Evolutionary conservation across 1,139 yeast genomes (phyloP), one percentile per base, ranked within the genome.

Genomic region (Scheffersomyces titani): DNA sequence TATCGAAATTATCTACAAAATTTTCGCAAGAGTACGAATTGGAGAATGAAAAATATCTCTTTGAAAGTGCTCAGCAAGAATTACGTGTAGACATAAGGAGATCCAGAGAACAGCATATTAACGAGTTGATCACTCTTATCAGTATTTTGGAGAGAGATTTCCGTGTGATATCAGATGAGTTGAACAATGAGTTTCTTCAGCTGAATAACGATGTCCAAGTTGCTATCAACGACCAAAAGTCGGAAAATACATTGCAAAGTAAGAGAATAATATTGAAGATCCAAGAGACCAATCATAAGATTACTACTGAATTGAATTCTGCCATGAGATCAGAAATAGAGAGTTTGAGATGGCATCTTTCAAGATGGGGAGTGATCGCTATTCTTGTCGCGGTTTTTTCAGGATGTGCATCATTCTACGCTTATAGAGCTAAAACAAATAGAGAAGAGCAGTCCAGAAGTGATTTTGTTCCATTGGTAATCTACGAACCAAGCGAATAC

Each of bases 21-120:
- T 86, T 84, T 65, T 80, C 92, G 7, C 90, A 91, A 46, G 74
- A 76, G 24, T 84, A 85, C 61, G 97, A 91, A 62, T 77, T 92
- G 19, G 97, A 92, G 61, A 93, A 92, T 66, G 97, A 92, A 65
- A 83, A 86, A 22, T 94, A 94, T 69, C 75, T 94, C 36, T 93
- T 92, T 71, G 96, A 92, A 68, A 96, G 98, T 51, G 97, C 98
- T 0, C 91, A 92, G 63, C 89, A 94, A 57, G 98, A 94, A 70
- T 75, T 94, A 49, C 73, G 90, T 53, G 92, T 90, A 47, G 97
- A 92, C 65, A 84, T 92, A 21, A 87, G 89, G 50, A 81, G 89
- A 53, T 82, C 89, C 19, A 77, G 98, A 59, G 93, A 89, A 62
- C 78, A 80, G 21, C 92, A 91, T 63, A 78, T 90, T 54, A 87